These are phyloP conservation scores for Gossypium herbaceum DNA, from an alignment of 345 rosid species.

Conservation along the genomic window DNA sequence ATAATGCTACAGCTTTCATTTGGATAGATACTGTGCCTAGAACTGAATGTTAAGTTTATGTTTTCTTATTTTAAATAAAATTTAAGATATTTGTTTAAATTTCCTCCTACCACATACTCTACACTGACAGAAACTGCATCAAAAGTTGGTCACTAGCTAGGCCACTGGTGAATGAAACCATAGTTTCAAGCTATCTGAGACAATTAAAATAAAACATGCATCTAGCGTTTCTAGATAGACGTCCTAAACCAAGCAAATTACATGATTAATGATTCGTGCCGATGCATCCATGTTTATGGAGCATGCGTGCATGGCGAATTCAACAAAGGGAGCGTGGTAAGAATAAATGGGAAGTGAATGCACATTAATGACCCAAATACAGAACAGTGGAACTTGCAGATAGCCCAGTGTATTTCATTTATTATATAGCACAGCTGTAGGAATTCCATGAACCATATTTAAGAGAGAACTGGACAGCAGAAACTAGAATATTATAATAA, in stretches of 20 bases:
- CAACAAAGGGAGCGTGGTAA: neutral
- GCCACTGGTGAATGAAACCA: neutral
- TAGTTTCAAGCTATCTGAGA: neutral
- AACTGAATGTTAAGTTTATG: constrained; percentile 12
- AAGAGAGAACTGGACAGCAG: neutral
- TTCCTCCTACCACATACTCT: neutral
- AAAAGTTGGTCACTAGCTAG: neutral
- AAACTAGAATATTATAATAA: neutral
- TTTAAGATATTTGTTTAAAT: neutral
- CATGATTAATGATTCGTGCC: neutral
- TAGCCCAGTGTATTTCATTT: neutral
- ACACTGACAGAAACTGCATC: neutral
- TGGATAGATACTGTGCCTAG: constrained; percentile 1
- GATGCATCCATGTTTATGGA: neutral
- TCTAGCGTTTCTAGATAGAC: neutral
- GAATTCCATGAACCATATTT: constrained; percentile 5
- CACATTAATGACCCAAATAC: neutral
- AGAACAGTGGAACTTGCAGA: constrained; percentile 2
- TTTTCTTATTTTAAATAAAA: neutral
- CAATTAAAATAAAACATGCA: neutral
- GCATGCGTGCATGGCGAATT: neutral
- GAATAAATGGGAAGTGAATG: constrained; percentile 10
- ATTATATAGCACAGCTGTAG: neutral
- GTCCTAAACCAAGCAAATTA: neutral
- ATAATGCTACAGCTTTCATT: constrained; percentile 5